Conservation (phyloP, 306 rosid species). For the Leucaena leucocephala region DNA sequence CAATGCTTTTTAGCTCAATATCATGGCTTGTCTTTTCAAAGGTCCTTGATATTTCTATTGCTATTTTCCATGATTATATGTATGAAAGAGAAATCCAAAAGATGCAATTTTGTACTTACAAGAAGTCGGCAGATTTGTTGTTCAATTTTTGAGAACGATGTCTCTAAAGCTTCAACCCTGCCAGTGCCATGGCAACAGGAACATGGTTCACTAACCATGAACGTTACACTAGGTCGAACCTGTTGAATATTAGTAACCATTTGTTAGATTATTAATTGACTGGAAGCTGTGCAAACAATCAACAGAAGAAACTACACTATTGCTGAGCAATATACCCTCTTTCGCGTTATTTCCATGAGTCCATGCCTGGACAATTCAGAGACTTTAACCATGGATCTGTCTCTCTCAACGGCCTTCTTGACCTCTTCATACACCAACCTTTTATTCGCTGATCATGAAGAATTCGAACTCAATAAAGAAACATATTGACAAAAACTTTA, state of each 20-base stretch:
- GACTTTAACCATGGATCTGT: slow-evolving; percentile 87
- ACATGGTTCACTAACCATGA: slow-evolving; percentile 98
- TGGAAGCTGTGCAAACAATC: slow-evolving; percentile 29
- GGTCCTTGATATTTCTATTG: slow-evolving; percentile 12
- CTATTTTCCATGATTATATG: slow-evolving; percentile 11
- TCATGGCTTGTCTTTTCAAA: background rate
- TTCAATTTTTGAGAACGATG: slow-evolving; percentile 93
- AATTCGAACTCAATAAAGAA: slow-evolving; percentile 34
- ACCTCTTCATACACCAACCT: slow-evolving; percentile 95
- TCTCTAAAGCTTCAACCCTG: slow-evolving; percentile 96
- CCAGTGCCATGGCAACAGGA: slow-evolving; percentile 93
- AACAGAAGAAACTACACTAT: slow-evolving; percentile 26
- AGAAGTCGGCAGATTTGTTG: slow-evolving; percentile 87
- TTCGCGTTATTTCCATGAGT: slow-evolving; percentile 97
- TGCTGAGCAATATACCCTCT: slow-evolving; percentile 69
- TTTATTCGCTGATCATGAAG: slow-evolving; percentile 70
- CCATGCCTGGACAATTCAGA: slow-evolving; percentile 93
- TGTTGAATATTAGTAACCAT: slow-evolving; percentile 47
- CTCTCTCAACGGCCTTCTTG: slow-evolving; percentile 92
- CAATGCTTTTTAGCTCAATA: background rate
- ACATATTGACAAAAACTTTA: slow-evolving; percentile 25
- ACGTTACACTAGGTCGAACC: slow-evolving; percentile 98
- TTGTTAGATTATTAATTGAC: slow-evolving; percentile 10
- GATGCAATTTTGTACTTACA: slow-evolving; percentile 55
- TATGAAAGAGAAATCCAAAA: slow-evolving; percentile 1